phyloP scores from a whole-genome alignment of 2,329 filamentous ascomycete genomes.

The Scedosporium aurantiacum region DNA sequence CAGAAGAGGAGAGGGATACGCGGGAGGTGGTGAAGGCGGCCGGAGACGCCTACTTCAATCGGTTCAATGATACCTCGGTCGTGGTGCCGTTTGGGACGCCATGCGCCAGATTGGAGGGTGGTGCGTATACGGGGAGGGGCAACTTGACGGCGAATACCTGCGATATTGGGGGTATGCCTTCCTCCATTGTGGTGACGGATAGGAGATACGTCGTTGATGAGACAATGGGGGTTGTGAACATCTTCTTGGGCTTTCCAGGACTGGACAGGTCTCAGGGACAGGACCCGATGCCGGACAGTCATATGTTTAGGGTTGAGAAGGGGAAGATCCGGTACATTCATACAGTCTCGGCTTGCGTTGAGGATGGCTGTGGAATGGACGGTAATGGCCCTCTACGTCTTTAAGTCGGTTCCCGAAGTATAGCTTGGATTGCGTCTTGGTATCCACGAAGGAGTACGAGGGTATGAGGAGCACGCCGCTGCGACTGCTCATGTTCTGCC shows the following conservation, averaged over 20 bases:
- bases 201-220: conserved; percentile 16
- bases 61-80: conserved; percentile 24
- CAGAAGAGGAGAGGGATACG: conserved; percentile 18
- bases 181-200: conserved; percentile 12
- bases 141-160: conserved; percentile 1
- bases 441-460: too few species aligned
- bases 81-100: conserved; percentile 25
- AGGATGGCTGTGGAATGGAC: not conserved
- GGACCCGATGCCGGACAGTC: conserved; percentile 8
- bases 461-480: too few species aligned
- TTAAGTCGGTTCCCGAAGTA: not conserved
- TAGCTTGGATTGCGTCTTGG: too few species aligned
- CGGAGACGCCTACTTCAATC: conserved; percentile 24
- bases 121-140: conserved; percentile 18
- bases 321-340: conserved; percentile 10
- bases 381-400: not conserved
- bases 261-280: not conserved
- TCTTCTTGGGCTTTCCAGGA: conserved; percentile 7
- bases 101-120: conserved; percentile 25
- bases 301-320: conserved; percentile 9
- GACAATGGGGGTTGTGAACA: conserved; percentile 11
- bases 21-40: conserved; percentile 23
- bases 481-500: too few species aligned
- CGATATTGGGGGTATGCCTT: conserved; percentile 12
- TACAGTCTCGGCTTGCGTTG: conserved; percentile 9